phyloP scores from a whole-genome alignment of 495 filamentous ascomycete genomes.

The Sabuloglossum arenarium region DNA sequence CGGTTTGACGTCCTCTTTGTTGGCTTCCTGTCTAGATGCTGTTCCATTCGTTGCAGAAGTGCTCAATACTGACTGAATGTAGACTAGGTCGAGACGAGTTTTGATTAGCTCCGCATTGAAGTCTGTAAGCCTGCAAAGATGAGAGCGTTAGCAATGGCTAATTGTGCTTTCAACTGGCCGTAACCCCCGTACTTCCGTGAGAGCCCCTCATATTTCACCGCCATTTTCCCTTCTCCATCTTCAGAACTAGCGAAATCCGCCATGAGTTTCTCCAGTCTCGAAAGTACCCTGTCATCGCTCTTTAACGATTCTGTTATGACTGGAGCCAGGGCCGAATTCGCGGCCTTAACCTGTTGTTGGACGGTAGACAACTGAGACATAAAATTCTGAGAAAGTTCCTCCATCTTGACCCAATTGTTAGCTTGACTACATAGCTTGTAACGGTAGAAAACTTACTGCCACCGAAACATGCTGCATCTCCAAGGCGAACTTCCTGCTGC shows the following conservation, averaged over 20 bases:
- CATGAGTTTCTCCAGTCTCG: background rate
- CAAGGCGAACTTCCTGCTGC: background rate
- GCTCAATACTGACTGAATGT: background rate
- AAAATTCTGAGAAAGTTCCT: constrained; percentile 1
- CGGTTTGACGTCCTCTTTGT: background rate
- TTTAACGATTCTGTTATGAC: background rate
- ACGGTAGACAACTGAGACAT: background rate
- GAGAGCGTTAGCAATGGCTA: background rate
- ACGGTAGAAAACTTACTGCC: background rate
- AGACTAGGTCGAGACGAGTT: background rate
- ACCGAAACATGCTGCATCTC: constrained; percentile 2
- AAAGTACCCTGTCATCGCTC: background rate
- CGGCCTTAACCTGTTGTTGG: constrained; percentile 1
- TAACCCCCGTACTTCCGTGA: background rate
- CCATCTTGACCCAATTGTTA: background rate
- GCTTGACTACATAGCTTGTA: background rate
- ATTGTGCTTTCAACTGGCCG: background rate
- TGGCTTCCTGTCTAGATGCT: background rate
- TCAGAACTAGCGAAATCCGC: background rate
- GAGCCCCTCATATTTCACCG: background rate
- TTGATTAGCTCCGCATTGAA: constrained; percentile 1
- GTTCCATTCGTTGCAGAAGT: background rate
- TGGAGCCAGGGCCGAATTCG: background rate
- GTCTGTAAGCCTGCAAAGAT: background rate
- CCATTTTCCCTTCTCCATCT: background rate